A percentile compares a stretch with the other conserved stretches of the same genome.
Conservation (phyloP, 768 basidiomycete species). For the Lactarius pseudohatsudake region DNA sequence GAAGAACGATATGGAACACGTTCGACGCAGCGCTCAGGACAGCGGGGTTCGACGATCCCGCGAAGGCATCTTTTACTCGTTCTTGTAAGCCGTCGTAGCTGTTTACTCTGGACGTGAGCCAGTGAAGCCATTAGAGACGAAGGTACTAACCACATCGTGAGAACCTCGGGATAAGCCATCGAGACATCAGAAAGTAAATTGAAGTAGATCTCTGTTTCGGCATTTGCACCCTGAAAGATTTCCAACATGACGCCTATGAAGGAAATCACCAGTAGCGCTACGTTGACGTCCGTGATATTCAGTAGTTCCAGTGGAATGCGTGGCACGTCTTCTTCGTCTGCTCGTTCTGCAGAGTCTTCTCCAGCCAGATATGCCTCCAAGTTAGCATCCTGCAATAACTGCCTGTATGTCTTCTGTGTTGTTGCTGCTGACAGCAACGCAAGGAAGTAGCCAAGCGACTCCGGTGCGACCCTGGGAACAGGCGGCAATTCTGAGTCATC, state of each 20-base stretch:
- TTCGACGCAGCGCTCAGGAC: slow-evolving; percentile 73
- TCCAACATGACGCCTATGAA: slow-evolving; percentile 74
- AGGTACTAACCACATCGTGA: slow-evolving; percentile 65
- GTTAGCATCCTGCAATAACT: slow-evolving; percentile 62
- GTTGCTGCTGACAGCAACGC: slow-evolving; percentile 72
- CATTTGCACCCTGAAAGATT: slow-evolving; percentile 75
- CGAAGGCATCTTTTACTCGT: slow-evolving; percentile 68
- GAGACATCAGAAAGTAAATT: slow-evolving; percentile 72
- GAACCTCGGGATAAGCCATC: slow-evolving; percentile 63
- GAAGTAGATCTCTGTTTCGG: slow-evolving; percentile 80
- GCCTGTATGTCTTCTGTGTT: slow-evolving; percentile 52
- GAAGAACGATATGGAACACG: slow-evolving; percentile 68
- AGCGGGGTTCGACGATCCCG: slow-evolving; percentile 65
- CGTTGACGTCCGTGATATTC: slow-evolving; percentile 58
- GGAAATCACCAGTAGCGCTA: slow-evolving; percentile 71
- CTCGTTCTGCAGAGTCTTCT: slow-evolving; percentile 45
- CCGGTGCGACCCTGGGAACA: slow-evolving; percentile 48
- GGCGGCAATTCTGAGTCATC: slow-evolving; percentile 39
- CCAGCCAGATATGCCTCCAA: slow-evolving; percentile 49
- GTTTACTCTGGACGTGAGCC: slow-evolving; percentile 8
- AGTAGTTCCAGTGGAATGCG: slow-evolving; percentile 57
- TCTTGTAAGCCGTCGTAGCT: slow-evolving; percentile 80
- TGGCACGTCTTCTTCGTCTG: slow-evolving; percentile 45
- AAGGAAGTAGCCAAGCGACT: slow-evolving; percentile 76
- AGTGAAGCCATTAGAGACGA: background rate